Base-by-base conservation (phyloP, 345 rosid species). In the Hibiscus tridactylites region DNA sequence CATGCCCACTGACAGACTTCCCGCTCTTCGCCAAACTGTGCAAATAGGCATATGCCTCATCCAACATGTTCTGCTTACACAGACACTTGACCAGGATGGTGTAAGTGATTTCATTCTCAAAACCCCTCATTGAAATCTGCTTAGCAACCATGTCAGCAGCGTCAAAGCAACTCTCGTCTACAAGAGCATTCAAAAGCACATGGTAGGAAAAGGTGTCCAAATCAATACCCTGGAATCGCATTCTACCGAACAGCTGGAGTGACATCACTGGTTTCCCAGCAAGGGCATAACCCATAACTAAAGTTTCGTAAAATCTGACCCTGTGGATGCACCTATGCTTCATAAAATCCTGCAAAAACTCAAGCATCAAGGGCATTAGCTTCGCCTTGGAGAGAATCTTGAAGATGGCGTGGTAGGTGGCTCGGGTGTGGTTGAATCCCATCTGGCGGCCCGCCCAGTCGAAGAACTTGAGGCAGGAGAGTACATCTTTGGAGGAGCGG, bases 391-490 rank as follows among this genome's bases (percentile, higher is more conserved):
- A 76, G 5, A 92, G 86, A 80, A 90, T 89, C 81, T 85, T 90
- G 75, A 89, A 86, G 21, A 92, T 82, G 31, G 97, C 92, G 26
- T 83, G 77, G 69, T 79, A 90, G 6, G 97, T 88, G 24, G 79
- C 81, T 2, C 88, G 88, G 1, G 96, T 84, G 70, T 90, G 99
- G 60, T 64, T 42, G 50, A 83, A 95, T 2, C 87, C 85, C 0
- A 73, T 82, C 68, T 90, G 97, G 11, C 81, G 86, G 17, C 96
- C 96, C 2, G 90, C 97, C 99, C 99, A 95, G 53, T 90, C 99
- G 79, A 90, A 92, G 87, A 95, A 90, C 72, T 83, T 85, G 74
- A 95, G 83, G 70, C 98, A 92, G 6, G 89, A 80, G 13, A 88
- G 80, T 49, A 92, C 82, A 33, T 85, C 87, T 9, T 74, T 35